Base-by-base conservation (phyloP, 345 rosid genomes). In the Abelmoschus esculentus region DNA sequence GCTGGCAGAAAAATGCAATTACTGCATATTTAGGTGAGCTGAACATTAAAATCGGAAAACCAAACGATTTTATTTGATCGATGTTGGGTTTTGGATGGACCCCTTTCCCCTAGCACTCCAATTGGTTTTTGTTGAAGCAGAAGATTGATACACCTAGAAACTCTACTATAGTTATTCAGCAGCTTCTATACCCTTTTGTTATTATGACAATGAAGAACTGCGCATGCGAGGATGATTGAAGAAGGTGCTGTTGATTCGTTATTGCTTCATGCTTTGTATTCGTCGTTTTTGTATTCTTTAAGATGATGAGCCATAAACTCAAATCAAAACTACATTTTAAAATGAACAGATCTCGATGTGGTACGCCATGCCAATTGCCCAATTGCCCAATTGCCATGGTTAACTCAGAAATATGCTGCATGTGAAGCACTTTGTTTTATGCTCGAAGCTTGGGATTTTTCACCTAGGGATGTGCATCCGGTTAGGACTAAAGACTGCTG, bases 1-100 rank as follows among this genome's bases (percentile, higher is more conserved):
- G 96, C 62, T 87, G 97, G 99, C 96, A 91, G 86, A 93, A 77
- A 75, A 87, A 77, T 78, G 96, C 91, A 26, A 84, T 93, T 62
- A 82, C 75, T 36, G 86, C 70, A 53, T 95, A 81, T 78, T 79
- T 88, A 49, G 80, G 74, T 13, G 95, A 89, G 75, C 80, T 73
- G 80, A 83, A 80, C 66, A 84, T 93, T 71, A 81, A 75, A 79
- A 77, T 82, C 31, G 91, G 91, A 75, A 88, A 83, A 74, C 89
- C 88, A 19, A 81, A 75, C 26, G 89, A 89, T 72, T 89, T 86
- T 83, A 49, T 47, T 53, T 67, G 72, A 66, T 65, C 80, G 61
- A 70, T 70, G 65, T 40, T 14, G 67, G 55, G 8, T 40, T 62
- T 36, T 15, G 73, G 70, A 44, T 9, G 22, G 70, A 55, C 59